Evolutionary conservation across 352 stramenopile genomes (phyloP).

Genomic region (Lagenidium sp.): DNA sequence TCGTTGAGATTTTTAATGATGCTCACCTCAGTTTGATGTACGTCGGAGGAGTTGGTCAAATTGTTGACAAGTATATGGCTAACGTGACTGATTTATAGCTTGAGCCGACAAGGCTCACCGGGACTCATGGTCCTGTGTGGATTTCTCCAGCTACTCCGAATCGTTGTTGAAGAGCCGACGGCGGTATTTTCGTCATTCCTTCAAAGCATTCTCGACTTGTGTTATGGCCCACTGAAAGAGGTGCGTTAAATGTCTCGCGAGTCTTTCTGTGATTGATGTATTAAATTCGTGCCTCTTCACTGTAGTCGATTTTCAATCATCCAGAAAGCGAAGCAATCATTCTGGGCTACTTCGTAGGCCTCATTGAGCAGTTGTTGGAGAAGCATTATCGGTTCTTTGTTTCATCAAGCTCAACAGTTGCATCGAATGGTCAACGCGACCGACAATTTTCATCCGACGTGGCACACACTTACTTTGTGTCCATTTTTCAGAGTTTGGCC

Average conservation of each 20-base stretch:
- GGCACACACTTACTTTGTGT: conserved; percentile 62
- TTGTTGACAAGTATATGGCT: background rate
- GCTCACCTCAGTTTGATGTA: conserved; percentile 60
- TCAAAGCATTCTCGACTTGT: conserved; percentile 69
- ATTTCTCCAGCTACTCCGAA: conserved; percentile 68
- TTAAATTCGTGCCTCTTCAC: no score
- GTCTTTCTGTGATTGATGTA: no score
- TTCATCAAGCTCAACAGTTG: no score
- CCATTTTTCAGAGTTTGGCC: conserved; percentile 69
- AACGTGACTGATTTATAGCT: conserved; percentile 16
- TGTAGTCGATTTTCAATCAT: conserved; percentile 62
- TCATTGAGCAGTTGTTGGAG: conserved; percentile 68
- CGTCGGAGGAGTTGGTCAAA: conserved; percentile 14
- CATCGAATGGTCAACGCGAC: conserved; percentile 40
- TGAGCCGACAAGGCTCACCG: conserved; percentile 48
- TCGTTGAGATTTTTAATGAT: conserved; percentile 77
- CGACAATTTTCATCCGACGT: conserved; percentile 53
- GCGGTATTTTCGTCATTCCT: conserved; percentile 65
- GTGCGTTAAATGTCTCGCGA: conserved; percentile 24
- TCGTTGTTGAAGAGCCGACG: conserved; percentile 70
- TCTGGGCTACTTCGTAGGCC: conserved; percentile 54
- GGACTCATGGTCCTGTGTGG: conserved; percentile 66
- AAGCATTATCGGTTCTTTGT: conserved; percentile 83
- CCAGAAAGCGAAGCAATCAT: conserved; percentile 61
- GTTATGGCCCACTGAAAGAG: conserved; percentile 71